phyloP scores from a whole-genome alignment of 202 grass and related monocot species.

The Bolboschoenoplectus hybrid region DNA sequence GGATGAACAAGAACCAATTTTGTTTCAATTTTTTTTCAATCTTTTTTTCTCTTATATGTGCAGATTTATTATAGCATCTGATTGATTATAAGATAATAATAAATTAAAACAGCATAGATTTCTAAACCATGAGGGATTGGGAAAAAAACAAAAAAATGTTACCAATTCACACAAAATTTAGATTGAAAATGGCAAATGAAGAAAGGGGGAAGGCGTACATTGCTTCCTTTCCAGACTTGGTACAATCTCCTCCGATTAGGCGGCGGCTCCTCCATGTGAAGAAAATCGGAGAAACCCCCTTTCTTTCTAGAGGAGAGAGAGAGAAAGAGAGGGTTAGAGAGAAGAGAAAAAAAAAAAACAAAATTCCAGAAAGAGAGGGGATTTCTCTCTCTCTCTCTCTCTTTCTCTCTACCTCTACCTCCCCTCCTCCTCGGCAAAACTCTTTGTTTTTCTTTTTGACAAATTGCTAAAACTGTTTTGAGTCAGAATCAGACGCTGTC shows the following conservation, averaged over 20 bases:
- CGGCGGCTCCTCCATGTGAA: constrained; percentile 28
- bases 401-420: not conserved
- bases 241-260: constrained; percentile 56
- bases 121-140: not conserved
- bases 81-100: not conserved
- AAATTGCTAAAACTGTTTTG: constrained; percentile 29
- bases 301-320: not conserved
- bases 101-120: not conserved
- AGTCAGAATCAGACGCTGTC: constrained; percentile 38
- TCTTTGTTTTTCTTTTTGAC: constrained; percentile 4
- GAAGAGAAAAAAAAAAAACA: constrained; percentile 18
- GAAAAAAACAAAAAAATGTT: not conserved
- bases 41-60: not conserved
- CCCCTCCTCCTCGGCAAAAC: not conserved
- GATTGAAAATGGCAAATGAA: constrained; percentile 11
- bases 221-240: constrained; percentile 88
- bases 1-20: not conserved
- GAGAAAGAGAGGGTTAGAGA: constrained; percentile 2
- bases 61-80: not conserved
- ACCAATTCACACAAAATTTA: not conserved
- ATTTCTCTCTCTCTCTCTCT: constrained; percentile 21
- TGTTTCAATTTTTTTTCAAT: not conserved
- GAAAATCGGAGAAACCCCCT: not conserved
- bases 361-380: not conserved
- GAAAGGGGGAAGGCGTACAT: constrained; percentile 44